Evolutionary conservation across 768 basidiomycete genomes (phyloP).

Genomic region (Mycena galopus): DNA sequence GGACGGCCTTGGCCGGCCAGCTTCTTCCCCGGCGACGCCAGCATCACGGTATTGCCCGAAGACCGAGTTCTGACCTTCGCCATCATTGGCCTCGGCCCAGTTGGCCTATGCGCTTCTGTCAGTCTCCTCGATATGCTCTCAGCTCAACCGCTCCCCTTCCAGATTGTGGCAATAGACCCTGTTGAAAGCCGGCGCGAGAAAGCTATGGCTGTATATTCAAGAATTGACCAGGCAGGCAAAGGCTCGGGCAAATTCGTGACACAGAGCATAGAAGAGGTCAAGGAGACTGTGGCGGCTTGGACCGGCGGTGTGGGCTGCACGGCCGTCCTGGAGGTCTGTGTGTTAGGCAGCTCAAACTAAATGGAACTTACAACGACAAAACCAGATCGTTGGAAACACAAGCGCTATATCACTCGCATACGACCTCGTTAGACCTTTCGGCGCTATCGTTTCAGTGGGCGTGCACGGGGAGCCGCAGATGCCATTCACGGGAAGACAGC

Average conservation of each 20-base stretch:
- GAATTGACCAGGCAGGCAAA: constrained; percentile 59
- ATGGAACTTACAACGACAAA: neutral
- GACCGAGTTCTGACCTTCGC: constrained; percentile 73
- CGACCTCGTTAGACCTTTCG: constrained; percentile 81
- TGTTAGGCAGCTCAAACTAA: neutral
- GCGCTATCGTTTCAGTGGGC: constrained; percentile 81
- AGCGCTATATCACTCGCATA: constrained; percentile 75
- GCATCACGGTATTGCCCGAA: constrained; percentile 54
- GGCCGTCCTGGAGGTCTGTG: constrained; percentile 73
- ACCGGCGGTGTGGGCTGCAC: constrained; percentile 73
- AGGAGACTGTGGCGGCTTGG: constrained; percentile 61
- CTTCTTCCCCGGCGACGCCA: constrained; percentile 47
- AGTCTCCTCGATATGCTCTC: constrained; percentile 73
- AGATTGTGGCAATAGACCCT: constrained; percentile 76
- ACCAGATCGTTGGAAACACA: constrained; percentile 77
- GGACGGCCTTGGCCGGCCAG: constrained; percentile 71
- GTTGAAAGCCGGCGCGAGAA: constrained; percentile 69
- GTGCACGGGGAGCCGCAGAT: constrained; percentile 70
- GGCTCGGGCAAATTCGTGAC: constrained; percentile 65
- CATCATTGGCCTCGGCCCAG: constrained; percentile 82
- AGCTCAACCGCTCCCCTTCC: constrained; percentile 59
- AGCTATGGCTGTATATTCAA: constrained; percentile 67
- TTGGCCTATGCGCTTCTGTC: constrained; percentile 78
- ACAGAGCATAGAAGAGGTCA: constrained; percentile 64
- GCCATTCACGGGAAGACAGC: constrained; percentile 67